Evolutionary conservation across 2,329 filamentous ascomycete genomes (phyloP), one percentile per base, ranked within the genome.

Genomic region (Nemania sp.): DNA sequence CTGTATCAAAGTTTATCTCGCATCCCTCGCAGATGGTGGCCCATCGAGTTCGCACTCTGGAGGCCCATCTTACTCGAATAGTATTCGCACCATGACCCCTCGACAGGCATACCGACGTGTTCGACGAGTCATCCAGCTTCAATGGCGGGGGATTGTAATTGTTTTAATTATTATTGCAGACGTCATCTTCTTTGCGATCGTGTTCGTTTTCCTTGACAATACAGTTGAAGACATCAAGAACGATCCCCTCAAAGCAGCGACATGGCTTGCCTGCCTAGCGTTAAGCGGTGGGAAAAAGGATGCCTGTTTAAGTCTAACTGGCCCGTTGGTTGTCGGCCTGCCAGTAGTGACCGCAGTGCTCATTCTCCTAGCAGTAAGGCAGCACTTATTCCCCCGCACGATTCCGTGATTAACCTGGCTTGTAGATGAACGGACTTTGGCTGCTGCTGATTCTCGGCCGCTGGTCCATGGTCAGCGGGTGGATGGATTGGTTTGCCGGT

Each of bases 1-100:
- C 79, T 98, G 95, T 75, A 90, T 97, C 77, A 92, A 96, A 72
- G 91, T 99, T 50, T 99, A 98, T 74, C 81, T 99, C 55, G 89
- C 88, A 57, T 93, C 93, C 25, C 81, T 97, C 57, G 84, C 87
- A 62, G 91, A 96, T 73, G 87, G 86, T 67, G 84, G 86, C 56
- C 80, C 84, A 37, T 87, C 88, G 4, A 92, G 90, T 0, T 87
- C 88, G 52, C 87, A 84, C 69, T 92, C 90, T 3, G 84, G 83
- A 32, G 79, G 96, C 34, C 90, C 91, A 0, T 89, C 88, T 0
- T 93, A 93, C 76, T 83, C 85, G 12, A 87, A 85, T 71, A 96
- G 91, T 74, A 79, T 93, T 57, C 85, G 85, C 64, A 91, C 88
- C 62, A 85, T 92, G 73, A 91, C 90, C 9, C 92, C 93, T 11